phyloP scores from a whole-genome alignment of 2,329 filamentous ascomycete genomes.

The Grosmannia serpens region DNA sequence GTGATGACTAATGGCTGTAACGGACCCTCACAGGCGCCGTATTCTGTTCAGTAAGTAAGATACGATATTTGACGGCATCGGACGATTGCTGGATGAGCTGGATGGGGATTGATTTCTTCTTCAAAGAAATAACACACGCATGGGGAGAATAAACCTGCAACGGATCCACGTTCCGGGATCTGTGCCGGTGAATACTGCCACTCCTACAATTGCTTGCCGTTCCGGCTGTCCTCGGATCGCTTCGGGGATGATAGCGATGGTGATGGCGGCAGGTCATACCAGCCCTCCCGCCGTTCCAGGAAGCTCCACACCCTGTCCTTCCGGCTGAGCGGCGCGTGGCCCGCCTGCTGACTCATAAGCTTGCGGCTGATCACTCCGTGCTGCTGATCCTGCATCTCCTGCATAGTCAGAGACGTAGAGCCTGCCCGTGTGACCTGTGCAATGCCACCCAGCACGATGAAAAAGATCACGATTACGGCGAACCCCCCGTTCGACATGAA shows the following conservation, averaged over 20 bases:
- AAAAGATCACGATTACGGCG: slow-evolving; percentile 55
- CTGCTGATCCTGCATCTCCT: slow-evolving; percentile 56
- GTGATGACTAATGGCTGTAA: too few species aligned
- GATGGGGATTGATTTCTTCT: too few species aligned
- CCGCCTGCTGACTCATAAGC: slow-evolving; percentile 39
- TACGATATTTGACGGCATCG: too few species aligned
- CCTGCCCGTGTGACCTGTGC: slow-evolving; percentile 62
- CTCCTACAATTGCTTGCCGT: not conserved
- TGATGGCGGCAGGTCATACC: slow-evolving; percentile 13
- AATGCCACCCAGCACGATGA: slow-evolving; percentile 59
- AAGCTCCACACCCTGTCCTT: slow-evolving; percentile 68
- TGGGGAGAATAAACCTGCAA: too few species aligned
- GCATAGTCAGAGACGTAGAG: slow-evolving; percentile 45
- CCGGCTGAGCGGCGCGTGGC: slow-evolving; percentile 39
- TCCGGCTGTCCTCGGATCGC: not conserved
- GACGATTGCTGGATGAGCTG: too few species aligned
- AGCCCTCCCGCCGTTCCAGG: slow-evolving; percentile 55
- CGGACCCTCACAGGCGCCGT: too few species aligned
- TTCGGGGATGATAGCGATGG: not conserved
- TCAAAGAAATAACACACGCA: too few species aligned
- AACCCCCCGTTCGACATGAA: slow-evolving; percentile 76
- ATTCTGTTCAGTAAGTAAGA: too few species aligned
- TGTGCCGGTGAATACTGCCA: not conserved
- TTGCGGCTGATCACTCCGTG: slow-evolving; percentile 54
- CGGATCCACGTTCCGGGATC: too few species aligned